Evolutionary conservation across 2,329 filamentous ascomycete species (phyloP), one percentile per base, ranked within the genome.

Genomic region (Chalaropsis ovoidea): DNA sequence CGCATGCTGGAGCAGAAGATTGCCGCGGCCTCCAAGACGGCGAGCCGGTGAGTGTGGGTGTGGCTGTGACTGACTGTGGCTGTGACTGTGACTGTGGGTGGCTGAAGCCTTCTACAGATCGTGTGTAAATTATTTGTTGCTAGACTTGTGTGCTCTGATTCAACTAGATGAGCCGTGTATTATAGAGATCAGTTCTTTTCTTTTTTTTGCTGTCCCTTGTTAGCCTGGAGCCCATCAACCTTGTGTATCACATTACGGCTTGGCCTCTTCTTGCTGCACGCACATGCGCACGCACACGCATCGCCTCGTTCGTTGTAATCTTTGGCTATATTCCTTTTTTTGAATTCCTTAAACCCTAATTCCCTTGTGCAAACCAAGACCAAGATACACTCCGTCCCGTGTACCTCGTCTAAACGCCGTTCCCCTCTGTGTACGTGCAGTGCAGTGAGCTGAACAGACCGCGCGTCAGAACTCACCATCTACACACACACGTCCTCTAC

Each of bases 1-100:
- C 80, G 78, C 64, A 72, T 89, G 68, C 76, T 91, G 35, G 77
- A 84, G 74, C 78, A 77, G 73, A 77, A 76, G 62, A 61, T 82
- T 68, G 49, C 49, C 43, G 65, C 65, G n/a, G 49, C 54, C 19
- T 62, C 64, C 27, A 69, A 67, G 52, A 63, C 61, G 27, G 61
- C 67, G 66, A 69, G 35, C 45, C 64, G 41, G 49, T 17, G 22
- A 66, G 35, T 39, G 27, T 54, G 31, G 24, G 47, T 56, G n/a
- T 64, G 17, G 63, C 42, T 65, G 42, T 2, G 60, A 39, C 5
- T 43, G 61, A 42, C n/a, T 17, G 24, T 58, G 11, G 24, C 10
- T 2, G 58, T 31, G 60, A 31, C 24, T 22, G 22, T 58, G 10
- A 22, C 10, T 24, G 45, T 10, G 22, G 45, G 10, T 27, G 47